Base-by-base conservation (phyloP, 768 basidiomycete species). In the Steccherinum ochraceum region DNA sequence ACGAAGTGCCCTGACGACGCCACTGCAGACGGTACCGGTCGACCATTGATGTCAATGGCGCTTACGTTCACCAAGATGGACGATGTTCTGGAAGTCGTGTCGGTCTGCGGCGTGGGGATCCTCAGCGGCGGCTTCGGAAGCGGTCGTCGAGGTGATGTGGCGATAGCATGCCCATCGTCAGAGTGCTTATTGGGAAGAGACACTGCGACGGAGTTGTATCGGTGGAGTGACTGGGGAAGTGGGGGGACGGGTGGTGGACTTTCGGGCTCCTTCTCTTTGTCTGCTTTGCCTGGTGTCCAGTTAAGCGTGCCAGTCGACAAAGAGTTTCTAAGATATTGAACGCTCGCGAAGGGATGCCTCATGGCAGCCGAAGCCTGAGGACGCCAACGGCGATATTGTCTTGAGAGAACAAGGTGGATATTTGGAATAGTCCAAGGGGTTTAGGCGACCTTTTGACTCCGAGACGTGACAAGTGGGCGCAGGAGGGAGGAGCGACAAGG, bases 1-100 rank as follows among this genome's bases (percentile, higher is more conserved):
- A 61, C 58, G 27, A 51, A 58, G 20, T 61, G 62, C 19, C 49
- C 52, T 2, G 52, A 27, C 24, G 46, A 51, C 3, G 41, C 40
- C 20, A 23, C 11, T 4, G 24, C 48, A 16, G 48, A 24, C 3
- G 25, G 12, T 1, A 41, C 16, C 23, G 55, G 52, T 46, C 20
- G 39, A 24, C 30, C 30, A 35, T 35, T 16, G 30, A 16, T 16
- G 7, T 35, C 16, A 7, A 7, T 16, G 16, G 7, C 30, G 16
- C 30, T 16, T 7, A 16, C 30, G 7, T 35, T 35, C 30, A 35
- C 30, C 30, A 35, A 16, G 30, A 35, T 35, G 16, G 30, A 35
- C 7, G 30, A 35, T 16, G 30, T 16, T 16, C 30, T 35, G 7
- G 30, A 35, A 35, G 30, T 35, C 7, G 30, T 7, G 30, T 7